These are phyloP conservation scores for Carex pumila DNA, from an alignment of 176 grass and related monocot species.

Conservation along the genomic window DNA sequence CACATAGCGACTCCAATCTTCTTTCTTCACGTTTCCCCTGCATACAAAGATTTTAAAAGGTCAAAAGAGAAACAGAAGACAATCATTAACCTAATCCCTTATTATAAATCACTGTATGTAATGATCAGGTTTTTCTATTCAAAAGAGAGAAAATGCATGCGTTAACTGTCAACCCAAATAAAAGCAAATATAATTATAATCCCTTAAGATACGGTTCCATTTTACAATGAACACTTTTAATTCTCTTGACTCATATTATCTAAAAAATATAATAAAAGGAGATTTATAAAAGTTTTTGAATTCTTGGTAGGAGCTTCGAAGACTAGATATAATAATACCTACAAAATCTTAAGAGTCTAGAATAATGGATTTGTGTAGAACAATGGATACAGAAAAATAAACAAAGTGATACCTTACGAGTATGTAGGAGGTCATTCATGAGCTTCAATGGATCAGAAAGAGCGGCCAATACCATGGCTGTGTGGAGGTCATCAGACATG, in stretches of 20 bases:
- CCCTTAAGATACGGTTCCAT: not conserved
- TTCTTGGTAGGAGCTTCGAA: not conserved
- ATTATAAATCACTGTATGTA: not conserved
- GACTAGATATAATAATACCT: not conserved
- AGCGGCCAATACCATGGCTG: slow-evolving; percentile 58
- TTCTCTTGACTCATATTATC: not conserved
- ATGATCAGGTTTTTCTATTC: not conserved
- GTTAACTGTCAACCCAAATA: slow-evolving; percentile 1
- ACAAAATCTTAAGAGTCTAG: not conserved
- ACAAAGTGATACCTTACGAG: slow-evolving; percentile 52
- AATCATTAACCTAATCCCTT: not conserved
- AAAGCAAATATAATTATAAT: not conserved
- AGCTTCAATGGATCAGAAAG: slow-evolving; percentile 77
- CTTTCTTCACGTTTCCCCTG: slow-evolving; percentile 75
- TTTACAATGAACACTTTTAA: not conserved
- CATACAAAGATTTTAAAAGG: not conserved
- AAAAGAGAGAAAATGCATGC: not conserved
- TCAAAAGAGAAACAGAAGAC: not conserved
- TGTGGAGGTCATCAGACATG: slow-evolving; percentile 88
- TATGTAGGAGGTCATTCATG: slow-evolving; percentile 80
- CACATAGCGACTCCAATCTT: slow-evolving; percentile 54
- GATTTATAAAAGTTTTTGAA: not conserved
- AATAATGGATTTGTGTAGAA: no score
- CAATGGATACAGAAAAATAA: not conserved
- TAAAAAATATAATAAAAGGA: not conserved